Evolutionary conservation across 2,329 filamentous ascomycete species (phyloP), one percentile per base, ranked within the genome.

Genomic region (Diaporthe ilicicola): DNA sequence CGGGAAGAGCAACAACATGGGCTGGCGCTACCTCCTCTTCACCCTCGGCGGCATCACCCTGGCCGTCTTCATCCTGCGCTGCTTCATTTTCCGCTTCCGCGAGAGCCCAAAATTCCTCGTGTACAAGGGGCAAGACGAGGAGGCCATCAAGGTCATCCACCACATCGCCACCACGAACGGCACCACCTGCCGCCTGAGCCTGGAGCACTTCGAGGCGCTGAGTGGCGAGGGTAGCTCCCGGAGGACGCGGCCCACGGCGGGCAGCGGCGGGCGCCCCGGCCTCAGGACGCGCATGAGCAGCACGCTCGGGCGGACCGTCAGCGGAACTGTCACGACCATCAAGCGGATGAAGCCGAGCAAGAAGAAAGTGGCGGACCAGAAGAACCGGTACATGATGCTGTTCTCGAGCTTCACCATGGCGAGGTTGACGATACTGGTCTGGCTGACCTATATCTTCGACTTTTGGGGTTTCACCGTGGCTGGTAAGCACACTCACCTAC

Each of bases 21-120:
- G 88, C 2, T 90, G 88, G 88, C 79, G 88, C 48, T 90, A 89
- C 75, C 86, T 87, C 51, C 78, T 89, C 74, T 83, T 88, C 67
- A 79, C 82, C 8, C 85, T 90, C 79, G 88, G 88, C 8, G 85
- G 82, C 0, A 80, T 89, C 13, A 84, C 88, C 0, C 80, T 90
- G 69, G 73, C 86, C 53, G 86, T 89, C 80, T 90, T 89, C 71
- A 72, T 86, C 39, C 74, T 85, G 17, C 87, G 88, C n/a, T 89
- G 88, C 73, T 77, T 85, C 9, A 81, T 85, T 72, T 90, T 90
- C 77, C 86, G 76, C 27, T 75, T 84, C n/a, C 79, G 77, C 67
- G 82, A 81, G 76, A 82, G 79, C 3, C 82, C 81, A n/a, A 80
- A 82, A 65, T 83, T 78, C 67, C 77, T 83, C n/a, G 77, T 84